Evolutionary conservation across 495 filamentous ascomycete genomes (phyloP), one percentile per base, ranked within the genome.

Genomic region (Tuber magnatum): DNA sequence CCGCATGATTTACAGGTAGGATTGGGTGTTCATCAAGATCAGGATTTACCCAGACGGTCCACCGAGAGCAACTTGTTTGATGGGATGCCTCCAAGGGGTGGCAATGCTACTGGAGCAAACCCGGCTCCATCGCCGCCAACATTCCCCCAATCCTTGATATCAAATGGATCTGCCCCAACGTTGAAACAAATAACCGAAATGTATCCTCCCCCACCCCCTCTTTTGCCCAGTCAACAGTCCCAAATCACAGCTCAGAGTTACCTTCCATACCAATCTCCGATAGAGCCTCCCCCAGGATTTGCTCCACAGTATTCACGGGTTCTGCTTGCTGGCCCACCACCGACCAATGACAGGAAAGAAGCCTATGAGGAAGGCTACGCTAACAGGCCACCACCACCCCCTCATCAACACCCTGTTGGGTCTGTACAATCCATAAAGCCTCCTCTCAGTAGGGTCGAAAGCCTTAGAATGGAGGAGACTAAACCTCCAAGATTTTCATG

Each of bases 241-340:
- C 80, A 81, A 48, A 78, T 81, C 35, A 80, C 75, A 18, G 73
- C 73, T 22, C 79, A 81, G 65, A 80, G 78, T 35, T 77, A 78
- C 40, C 78, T 81, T 44, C 74, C 74, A 32, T 78, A 81, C 16
- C 74, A 78, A 46, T 76, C 61, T 61, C 75, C 74, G 16, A 80
- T 81, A 41, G 79, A 78, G 32, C 78, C 80, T 24, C 80, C 80
- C 12, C 80, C 80, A 73, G 80, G 80, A 14, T 81, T 81, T 44
- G 76, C 81, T 39, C 77, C 81, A 42, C 79, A 81, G 69, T 79
- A 81, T 71, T 81, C 80, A 32, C 76, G 78, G 28, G 79, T 81
- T 71, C 69, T 81, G 38, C 74, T 81, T 20, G 51, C 79, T 5
- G 80, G 80, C 42, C 80, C 80, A 42, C 80, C 80, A 20, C 80